Conservation (phyloP, 2,329 filamentous ascomycete species). For the Thielaviopsis ethacetica region DNA sequence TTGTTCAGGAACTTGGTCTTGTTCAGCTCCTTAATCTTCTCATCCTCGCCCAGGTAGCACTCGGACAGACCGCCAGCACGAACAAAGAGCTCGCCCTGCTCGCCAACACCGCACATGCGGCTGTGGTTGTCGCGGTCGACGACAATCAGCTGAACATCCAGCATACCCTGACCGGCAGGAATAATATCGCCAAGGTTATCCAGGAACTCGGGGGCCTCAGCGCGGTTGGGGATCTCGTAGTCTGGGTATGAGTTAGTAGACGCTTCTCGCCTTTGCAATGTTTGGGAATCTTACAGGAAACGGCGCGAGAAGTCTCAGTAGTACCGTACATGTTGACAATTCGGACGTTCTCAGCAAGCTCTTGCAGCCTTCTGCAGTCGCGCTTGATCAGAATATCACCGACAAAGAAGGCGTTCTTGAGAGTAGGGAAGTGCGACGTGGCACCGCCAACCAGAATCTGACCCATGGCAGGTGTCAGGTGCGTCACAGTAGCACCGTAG, state of each 20-base stretch:
- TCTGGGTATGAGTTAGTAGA: constrained; percentile 18
- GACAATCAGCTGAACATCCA: constrained; percentile 75
- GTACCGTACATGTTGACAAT: constrained; percentile 84
- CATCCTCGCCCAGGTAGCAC: constrained; percentile 48
- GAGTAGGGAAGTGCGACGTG: constrained; percentile 54
- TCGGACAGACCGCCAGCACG: constrained; percentile 72
- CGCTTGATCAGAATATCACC: constrained; percentile 76
- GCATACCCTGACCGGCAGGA: constrained; percentile 72
- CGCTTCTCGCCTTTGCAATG: background rate
- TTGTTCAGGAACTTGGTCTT: constrained; percentile 64
- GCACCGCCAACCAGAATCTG: constrained; percentile 84
- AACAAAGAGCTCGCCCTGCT: constrained; percentile 72
- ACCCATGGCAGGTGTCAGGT: constrained; percentile 92
- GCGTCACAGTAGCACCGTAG: constrained; percentile 59
- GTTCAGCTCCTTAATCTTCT: constrained; percentile 43
- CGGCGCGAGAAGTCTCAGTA: constrained; percentile 67
- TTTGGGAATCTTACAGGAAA: constrained; percentile 36
- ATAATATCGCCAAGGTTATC: constrained; percentile 48
- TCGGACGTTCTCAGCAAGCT: constrained; percentile 54
- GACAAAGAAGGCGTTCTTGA: constrained; percentile 78
- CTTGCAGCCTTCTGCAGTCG: constrained; percentile 63
- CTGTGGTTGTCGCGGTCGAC: constrained; percentile 52
- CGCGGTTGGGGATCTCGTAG: constrained; percentile 56
- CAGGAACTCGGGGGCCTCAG: constrained; percentile 37
- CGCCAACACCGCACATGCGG: constrained; percentile 60